Base-by-base conservation (phyloP, 805 yeast species). In the Ogataea siamensis region DNA sequence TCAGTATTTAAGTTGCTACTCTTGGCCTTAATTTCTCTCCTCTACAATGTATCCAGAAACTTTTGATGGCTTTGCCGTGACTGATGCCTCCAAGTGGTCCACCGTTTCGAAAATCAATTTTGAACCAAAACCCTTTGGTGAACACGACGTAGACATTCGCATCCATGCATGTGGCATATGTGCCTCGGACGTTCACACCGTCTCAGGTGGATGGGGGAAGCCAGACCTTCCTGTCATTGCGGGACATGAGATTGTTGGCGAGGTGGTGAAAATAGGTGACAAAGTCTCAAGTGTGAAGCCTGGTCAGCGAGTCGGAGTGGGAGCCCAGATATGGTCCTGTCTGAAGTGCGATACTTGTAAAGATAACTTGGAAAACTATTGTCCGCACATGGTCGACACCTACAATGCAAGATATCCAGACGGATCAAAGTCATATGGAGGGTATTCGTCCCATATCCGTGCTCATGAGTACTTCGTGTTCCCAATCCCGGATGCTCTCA, bases 221-320 rank as follows among this genome's bases (percentile, higher is more conserved):
- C 66, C 56, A 20, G 46, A 52, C 36, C 47, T 32, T 24, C 63
- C 69, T 25, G 54, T 64, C 20, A 67, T 70, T 25, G 67, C 64
- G 7, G 87, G 87, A 21, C 87, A 81, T 58, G 87, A 81, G 57
- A 70, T 81, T 46, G 63, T 80, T 30, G 87, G 87, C 28, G 65
- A 58, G 24, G 81, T 80, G 18, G 67, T 74, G 13, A 69, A 65
- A 24, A 66, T 82, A 27, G 95, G 93, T 37, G 49, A 67, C n/a
- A 64, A 72, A 23, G 77, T 83, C 47, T 58, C 61, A 7, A 66
- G 45, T 37, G 70, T 62, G 64, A 74, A 69, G 55, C 57, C 80
- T 13, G 95, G 94, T 39, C 81, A 86, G 15, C 28, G 87, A 47
- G 93, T 83, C 18, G 95, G 91, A 36, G 72, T 83, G 34, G 95